Evolutionary conservation across 2,329 filamentous ascomycete genomes (phyloP), one percentile per base, ranked within the genome.

Genomic region (Fusarium marasasianum): DNA sequence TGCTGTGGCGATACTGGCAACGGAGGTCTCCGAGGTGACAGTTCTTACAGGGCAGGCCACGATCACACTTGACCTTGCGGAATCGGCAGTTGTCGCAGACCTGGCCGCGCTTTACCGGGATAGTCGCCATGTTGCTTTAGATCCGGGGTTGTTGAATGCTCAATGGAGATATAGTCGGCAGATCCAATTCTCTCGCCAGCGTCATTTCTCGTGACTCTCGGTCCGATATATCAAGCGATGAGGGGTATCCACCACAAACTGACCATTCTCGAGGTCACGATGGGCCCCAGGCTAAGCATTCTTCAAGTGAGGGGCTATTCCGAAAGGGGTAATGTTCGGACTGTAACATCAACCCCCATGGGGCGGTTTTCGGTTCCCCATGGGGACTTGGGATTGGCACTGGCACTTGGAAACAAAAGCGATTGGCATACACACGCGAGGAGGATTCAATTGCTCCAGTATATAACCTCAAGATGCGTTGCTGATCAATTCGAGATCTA

Each of bases 31-130:
- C 74, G 35, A 71, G 58, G 57, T 74, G 63, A 72, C 80, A 81
- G 53, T 78, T 80, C 62, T 69, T 76, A 57, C 79, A 81, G 13
- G 79, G 80, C 33, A 75, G 50, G 6, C 74, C 78, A 18, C 80
- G 79, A 63, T 82, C 80, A 58, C 80, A 82, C 61, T 80, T 82
- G 57, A 81, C 79, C 62, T 82, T 82, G 60, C 80, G 76, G 51
- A 77, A 80, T 45, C 79, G 79, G 45, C 79, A 80, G 63, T 77
- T 80, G 51, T 80, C 79, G 66, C 79, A 80, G 12, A 79, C 78
- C 53, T 80, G 79, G 35, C 63, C 45, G 17, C 73, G 64, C 41
- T 67, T 69, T 40, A 50, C 51, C 24, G 48, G 50, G 24, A 35
- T 29, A 45, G 48, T 61, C 15, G 73, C 37, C 73, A 76, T 70